phyloP scores from a whole-genome alignment of 1,284 basidiomycete species.

The Afroboletus lepidellus region DNA sequence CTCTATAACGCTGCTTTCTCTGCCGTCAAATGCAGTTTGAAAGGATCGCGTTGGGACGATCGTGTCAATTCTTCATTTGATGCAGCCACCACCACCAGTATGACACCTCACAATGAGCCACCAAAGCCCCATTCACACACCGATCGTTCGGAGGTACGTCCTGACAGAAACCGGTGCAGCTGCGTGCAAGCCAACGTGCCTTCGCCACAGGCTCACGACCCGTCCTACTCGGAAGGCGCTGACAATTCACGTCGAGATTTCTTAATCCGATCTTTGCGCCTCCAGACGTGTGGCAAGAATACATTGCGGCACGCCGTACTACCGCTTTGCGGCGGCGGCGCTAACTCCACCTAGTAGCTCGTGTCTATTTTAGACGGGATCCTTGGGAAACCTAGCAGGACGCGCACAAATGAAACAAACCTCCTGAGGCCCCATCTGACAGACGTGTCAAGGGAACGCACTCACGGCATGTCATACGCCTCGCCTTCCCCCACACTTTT shows the following conservation, averaged over 20 bases:
- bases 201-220: slow-evolving; percentile 17
- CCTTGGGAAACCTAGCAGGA: slow-evolving; percentile 1
- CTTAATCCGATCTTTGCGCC: slow-evolving; percentile 12
- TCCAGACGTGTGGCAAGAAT: slow-evolving; percentile 11
- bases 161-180: neutral
- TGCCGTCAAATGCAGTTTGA: neutral
- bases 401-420: slow-evolving; percentile 8
- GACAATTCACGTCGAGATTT: slow-evolving; percentile 1
- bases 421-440: no score
- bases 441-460: neutral
- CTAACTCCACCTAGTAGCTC: slow-evolving; percentile 9
- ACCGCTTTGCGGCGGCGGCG: neutral
- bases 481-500: slow-evolving; percentile 11
- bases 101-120: neutral
- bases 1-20: no score
- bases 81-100: neutral
- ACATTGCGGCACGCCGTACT: slow-evolving; percentile 6
- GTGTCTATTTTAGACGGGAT: slow-evolving; percentile 10
- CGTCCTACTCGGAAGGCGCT: slow-evolving; percentile 8
- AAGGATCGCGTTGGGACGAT: neutral
- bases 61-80: neutral
- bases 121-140: neutral
- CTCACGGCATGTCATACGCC: slow-evolving; percentile 2
- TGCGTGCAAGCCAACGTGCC: slow-evolving; percentile 12
- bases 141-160: neutral